phyloP scores from a whole-genome alignment of 208 protist species.

The Herpetomonas samuelpessoai region DNA sequence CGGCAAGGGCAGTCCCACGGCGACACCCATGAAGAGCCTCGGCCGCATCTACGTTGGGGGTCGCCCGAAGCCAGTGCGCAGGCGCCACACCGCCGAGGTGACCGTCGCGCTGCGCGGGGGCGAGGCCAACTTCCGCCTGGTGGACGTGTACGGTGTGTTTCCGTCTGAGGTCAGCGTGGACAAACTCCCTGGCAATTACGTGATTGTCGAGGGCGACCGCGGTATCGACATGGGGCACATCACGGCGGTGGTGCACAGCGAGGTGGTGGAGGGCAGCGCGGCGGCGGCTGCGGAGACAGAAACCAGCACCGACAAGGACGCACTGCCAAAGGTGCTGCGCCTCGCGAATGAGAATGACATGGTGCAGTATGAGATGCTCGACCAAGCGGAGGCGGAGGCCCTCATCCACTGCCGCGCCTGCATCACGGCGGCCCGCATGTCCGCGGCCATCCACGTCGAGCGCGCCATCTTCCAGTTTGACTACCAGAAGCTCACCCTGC shows the following conservation, averaged over 20 bases:
- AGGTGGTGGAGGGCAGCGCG: background rate
- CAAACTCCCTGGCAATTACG: slow-evolving; percentile 48
- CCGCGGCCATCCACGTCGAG: slow-evolving; percentile 63
- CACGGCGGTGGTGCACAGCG: slow-evolving; percentile 13
- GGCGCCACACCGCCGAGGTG: slow-evolving; percentile 49
- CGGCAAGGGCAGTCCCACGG: slow-evolving; percentile 7
- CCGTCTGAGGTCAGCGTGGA: slow-evolving; percentile 26
- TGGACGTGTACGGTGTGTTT: slow-evolving; percentile 50
- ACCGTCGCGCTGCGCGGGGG: slow-evolving; percentile 47
- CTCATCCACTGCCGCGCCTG: slow-evolving; percentile 51
- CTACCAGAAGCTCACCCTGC: slow-evolving; percentile 85
- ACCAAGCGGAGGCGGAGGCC: slow-evolving; percentile 51
- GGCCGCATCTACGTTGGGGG: slow-evolving; percentile 54
- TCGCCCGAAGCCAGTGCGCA: slow-evolving; percentile 42
- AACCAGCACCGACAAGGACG: slow-evolving; percentile 1
- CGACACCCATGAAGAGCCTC: slow-evolving; percentile 37
- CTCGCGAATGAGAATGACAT: slow-evolving; percentile 48
- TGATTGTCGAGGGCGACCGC: slow-evolving; percentile 83
- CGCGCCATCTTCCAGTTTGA: slow-evolving; percentile 86
- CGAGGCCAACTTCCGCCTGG: slow-evolving; percentile 39
- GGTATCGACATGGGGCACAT: slow-evolving; percentile 79
- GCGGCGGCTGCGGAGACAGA: background rate
- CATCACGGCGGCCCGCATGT: slow-evolving; percentile 41
- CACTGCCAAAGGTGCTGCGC: slow-evolving; percentile 44
- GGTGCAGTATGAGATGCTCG: slow-evolving; percentile 30